Evolutionary conservation across 164 flowering plant species (phyloP), one percentile per base, ranked within the genome.

Genomic region (Vitis rotundifolia): DNA sequence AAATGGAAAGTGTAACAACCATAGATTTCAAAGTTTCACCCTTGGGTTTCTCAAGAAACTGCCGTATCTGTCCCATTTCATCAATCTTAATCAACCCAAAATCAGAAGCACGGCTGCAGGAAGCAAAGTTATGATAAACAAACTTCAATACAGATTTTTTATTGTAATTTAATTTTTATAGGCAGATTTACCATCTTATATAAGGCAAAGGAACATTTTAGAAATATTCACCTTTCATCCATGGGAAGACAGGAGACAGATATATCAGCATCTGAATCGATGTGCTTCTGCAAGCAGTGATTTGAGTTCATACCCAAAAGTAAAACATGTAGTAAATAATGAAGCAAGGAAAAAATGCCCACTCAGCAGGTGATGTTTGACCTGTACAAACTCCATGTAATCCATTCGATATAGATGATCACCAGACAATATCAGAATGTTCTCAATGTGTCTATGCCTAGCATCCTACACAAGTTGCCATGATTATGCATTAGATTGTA

Each of bases 321-420:
- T 13, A 14, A 53, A n/a, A 53, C 5, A 53, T 15, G 56, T 14
- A 53, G n/a, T 14, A 53, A 18, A 26, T 9, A 15, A 49, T 53
- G 56, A 15, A 13, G 12, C 63, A 16, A n/a, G 16, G 4, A 47
- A 63, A 53, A 6, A 52, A 59, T 11, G 8, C 18, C 7, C 37
- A 44, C 14, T 8, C 29, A 31, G 29, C 26, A 59, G 47, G 13
- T 48, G n/a, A 64, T 55, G 18, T 14, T 10, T 22, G 73, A 91
- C 99, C 94, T 95, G 98, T 68, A 95, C 70, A 60, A 95, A 84
- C 72, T 93, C 89, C 94, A 88, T 91, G 68, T 93, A 95, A 67
- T 95, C 90, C 97, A 91, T 95, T 19, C 99, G 74, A 65, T 95
- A 93, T n/a, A 95, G 93, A 80, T 93, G 98, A 84, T 95, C 99